Conservation (phyloP, 495 filamentous ascomycete species). For the Clohesyomyces aquaticus region DNA sequence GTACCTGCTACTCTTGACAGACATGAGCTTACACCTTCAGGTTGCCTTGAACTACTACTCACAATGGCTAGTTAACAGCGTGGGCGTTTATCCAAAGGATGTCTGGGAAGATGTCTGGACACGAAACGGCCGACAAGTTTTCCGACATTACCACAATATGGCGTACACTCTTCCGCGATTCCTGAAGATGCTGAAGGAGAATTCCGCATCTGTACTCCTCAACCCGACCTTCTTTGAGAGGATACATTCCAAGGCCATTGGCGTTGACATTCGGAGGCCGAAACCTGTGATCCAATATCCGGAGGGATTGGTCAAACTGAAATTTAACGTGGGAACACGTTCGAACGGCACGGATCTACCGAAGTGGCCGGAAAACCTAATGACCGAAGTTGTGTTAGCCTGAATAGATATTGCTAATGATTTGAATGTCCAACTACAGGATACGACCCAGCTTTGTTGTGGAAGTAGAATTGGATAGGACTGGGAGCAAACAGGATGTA, state of each 20-base stretch:
- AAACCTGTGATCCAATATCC: constrained; percentile 43
- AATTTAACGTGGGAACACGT: constrained; percentile 46
- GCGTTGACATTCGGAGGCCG: constrained; percentile 33
- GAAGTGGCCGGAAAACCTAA: constrained; percentile 46
- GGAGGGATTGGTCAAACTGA: constrained; percentile 39
- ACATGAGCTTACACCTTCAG: constrained; percentile 18
- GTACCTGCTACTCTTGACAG: constrained; percentile 3
- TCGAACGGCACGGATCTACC: constrained; percentile 44
- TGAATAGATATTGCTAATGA: no score
- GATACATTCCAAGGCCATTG: constrained; percentile 35
- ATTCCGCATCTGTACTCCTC: constrained; percentile 35
- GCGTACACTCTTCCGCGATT: constrained; percentile 38
- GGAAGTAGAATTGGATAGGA: no score
- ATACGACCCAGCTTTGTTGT: no score
- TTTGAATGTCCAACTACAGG: no score
- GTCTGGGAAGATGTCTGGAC: constrained; percentile 46
- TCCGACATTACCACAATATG: constrained; percentile 45
- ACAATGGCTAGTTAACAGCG: constrained; percentile 46
- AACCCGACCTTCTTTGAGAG: constrained; percentile 45
- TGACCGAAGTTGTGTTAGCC: constrained; percentile 41
- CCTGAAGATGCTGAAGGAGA: constrained; percentile 39
- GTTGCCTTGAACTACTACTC: constrained; percentile 47
- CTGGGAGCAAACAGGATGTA: no score
- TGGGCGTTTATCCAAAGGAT: constrained; percentile 39
- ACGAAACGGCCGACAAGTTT: constrained; percentile 42